phyloP scores from a whole-genome alignment of 495 filamentous ascomycete genomes.

The Penicillium paradoxum region DNA sequence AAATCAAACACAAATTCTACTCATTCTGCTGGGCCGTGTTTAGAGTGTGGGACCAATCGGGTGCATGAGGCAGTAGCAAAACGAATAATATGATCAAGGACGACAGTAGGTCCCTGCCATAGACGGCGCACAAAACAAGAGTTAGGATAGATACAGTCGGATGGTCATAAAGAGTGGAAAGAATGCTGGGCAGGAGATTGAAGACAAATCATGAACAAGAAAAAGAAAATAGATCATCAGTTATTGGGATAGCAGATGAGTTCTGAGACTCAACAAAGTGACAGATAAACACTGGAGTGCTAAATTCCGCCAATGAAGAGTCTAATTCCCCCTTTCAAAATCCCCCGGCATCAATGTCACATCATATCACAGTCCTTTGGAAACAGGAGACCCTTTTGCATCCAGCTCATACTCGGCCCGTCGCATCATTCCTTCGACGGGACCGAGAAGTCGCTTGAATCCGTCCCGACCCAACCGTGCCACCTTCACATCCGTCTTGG shows the following conservation, averaged over 20 bases:
- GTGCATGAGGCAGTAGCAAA: constrained; percentile 9
- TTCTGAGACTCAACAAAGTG: not conserved
- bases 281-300: not conserved
- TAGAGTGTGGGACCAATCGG: constrained; percentile 1
- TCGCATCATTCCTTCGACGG: constrained; percentile 92
- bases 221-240: constrained; percentile 1
- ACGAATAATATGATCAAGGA: constrained; percentile 20
- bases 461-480: constrained; percentile 88
- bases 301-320: not conserved
- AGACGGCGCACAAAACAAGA: constrained; percentile 12
- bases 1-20: constrained; percentile 6
- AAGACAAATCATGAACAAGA: constrained; percentile 1
- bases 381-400: constrained; percentile 23
- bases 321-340: not conserved
- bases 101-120: constrained; percentile 20
- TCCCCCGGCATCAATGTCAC: constrained; percentile 12
- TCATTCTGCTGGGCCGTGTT: constrained; percentile 18
- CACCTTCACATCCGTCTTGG: constrained; percentile 79
- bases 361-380: constrained; percentile 24
- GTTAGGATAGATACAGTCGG: constrained; percentile 23
- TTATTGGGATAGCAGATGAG: not conserved
- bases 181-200: not conserved
- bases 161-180: constrained; percentile 23
- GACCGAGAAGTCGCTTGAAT: constrained; percentile 88
- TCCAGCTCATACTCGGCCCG: constrained; percentile 58